Evolutionary conservation across 371 early-diverging fungal species (phyloP).

Genomic region (Chytridium lagenaria): DNA sequence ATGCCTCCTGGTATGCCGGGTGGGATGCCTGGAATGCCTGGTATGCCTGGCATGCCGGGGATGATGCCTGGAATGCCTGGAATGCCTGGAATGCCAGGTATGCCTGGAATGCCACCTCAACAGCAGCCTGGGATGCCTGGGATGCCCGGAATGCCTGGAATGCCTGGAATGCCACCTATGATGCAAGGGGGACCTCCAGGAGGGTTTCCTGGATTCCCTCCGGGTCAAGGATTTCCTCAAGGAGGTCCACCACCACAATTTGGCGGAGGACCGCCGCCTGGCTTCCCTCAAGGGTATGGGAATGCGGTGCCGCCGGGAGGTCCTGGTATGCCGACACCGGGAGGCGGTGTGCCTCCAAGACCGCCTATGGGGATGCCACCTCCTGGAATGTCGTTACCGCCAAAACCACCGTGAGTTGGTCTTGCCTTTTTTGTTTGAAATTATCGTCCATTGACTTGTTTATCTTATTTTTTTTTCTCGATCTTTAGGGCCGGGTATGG

Average conservation of each 20-base stretch:
- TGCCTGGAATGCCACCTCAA: background rate
- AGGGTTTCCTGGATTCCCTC: conserved; percentile 12
- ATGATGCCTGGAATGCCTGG: conserved; percentile 31
- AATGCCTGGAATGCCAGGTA: conserved; percentile 24
- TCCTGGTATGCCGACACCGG: background rate
- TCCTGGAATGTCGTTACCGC: conserved; percentile 9
- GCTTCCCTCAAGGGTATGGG: too few relatives aligned
- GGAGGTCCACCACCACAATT: conserved; percentile 4
- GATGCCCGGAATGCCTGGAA: conserved; percentile 15
- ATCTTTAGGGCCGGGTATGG: too few relatives aligned
- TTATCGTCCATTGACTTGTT: background rate
- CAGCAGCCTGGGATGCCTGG: background rate
- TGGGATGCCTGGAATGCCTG: conserved; percentile 28
- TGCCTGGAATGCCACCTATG: conserved; percentile 14
- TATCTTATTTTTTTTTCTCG: conserved; percentile 3
- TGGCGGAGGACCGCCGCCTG: too few relatives aligned
- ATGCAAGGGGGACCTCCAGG: background rate
- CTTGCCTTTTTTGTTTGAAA: background rate
- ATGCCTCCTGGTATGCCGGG: conserved; percentile 32
- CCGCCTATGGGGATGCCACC: conserved; percentile 19
- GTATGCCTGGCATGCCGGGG: background rate
- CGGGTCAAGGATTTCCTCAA: conserved; percentile 7
- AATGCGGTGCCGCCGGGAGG: conserved; percentile 1
- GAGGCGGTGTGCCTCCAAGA: conserved; percentile 20
- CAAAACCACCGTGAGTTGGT: background rate